phyloP scores from a whole-genome alignment of 73 alveolate genomes.

The Paramecium bursaria region DNA sequence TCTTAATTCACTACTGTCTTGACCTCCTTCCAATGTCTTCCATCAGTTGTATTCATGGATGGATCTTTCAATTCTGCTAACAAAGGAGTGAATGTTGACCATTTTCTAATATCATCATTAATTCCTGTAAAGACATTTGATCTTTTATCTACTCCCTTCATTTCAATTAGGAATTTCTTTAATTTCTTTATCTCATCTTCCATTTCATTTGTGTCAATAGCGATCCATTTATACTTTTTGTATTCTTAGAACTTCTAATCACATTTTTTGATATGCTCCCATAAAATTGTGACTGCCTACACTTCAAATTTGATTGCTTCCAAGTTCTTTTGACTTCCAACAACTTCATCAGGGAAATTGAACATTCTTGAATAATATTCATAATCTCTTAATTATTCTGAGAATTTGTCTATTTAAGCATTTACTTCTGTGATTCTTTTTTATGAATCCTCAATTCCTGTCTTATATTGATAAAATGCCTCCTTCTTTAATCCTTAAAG shows the following conservation, averaged over 20 bases:
- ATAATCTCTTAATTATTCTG: conserved; percentile 81
- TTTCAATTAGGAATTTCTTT: conserved; percentile 85
- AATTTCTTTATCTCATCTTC: conserved; percentile 95
- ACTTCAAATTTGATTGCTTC: conserved; percentile 92
- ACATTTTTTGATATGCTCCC: conserved; percentile 93
- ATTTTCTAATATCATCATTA: conserved; percentile 82
- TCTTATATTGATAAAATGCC: conserved; percentile 91
- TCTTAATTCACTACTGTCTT: conserved; percentile 81
- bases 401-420: conserved; percentile 83
- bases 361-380: conserved; percentile 91
- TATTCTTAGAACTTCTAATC: conserved; percentile 83
- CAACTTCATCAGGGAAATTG: conserved; percentile 96
- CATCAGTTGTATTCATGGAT: conserved; percentile 82
- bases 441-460: conserved; percentile 92
- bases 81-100: conserved; percentile 83
- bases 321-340: conserved; percentile 86
- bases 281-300: conserved; percentile 86
- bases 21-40: conserved; percentile 90
- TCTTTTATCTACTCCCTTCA: conserved; percentile 92
- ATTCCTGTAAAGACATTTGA: conserved; percentile 94
- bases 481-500: conserved; percentile 94
- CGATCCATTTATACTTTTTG: conserved; percentile 95
- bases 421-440: conserved; percentile 81
- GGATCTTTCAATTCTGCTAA: conserved; percentile 88
- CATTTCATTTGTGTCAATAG: conserved; percentile 95